A percentile compares a stretch with the other conserved stretches of the same genome.
Evolutionary conservation across 768 basidiomycete species (phyloP).

Genomic region (Boletus pseudo-olivaceus): DNA sequence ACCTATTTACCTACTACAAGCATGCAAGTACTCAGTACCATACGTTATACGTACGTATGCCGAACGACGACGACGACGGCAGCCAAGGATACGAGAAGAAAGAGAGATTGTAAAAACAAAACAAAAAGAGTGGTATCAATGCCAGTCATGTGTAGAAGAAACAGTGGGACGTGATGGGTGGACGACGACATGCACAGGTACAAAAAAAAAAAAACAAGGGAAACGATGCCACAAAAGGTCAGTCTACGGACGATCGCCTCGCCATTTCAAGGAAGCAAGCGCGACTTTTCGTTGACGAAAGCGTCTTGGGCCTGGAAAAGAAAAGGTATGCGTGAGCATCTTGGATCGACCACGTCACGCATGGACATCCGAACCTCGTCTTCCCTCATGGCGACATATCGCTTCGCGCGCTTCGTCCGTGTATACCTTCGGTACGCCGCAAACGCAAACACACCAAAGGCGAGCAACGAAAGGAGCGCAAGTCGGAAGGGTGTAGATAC

Average conservation of each 20-base stretch:
- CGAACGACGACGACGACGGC: not conserved
- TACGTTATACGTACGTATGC: not conserved
- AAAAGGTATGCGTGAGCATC: not conserved
- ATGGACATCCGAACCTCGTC: constrained; percentile 9
- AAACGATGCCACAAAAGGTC: not conserved
- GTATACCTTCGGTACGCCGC: constrained; percentile 11
- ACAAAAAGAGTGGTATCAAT: not conserved
- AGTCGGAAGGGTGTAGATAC: not conserved
- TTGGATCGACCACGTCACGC: not conserved
- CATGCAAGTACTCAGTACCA: constrained; percentile 15
- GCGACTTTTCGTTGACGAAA: constrained; percentile 25
- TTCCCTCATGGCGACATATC: not conserved
- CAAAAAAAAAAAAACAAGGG: not conserved
- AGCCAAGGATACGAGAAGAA: not conserved
- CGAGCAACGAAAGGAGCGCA: constrained; percentile 6
- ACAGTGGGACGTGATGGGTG: not conserved
- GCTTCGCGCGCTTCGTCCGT: constrained; percentile 10
- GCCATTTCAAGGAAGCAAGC: constrained; percentile 19
- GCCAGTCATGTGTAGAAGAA: constrained; percentile 4
- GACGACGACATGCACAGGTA: no score
- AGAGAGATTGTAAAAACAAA: not conserved
- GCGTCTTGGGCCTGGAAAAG: not conserved
- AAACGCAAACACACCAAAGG: constrained; percentile 13
- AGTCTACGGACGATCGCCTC: not conserved
- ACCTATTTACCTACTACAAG: constrained; percentile 1